Percentiles rank a stretch among this genome's conserved stretches.
Evolutionary conservation across 306 rosid genomes (phyloP).

Genomic region (Ormosia emarginata): DNA sequence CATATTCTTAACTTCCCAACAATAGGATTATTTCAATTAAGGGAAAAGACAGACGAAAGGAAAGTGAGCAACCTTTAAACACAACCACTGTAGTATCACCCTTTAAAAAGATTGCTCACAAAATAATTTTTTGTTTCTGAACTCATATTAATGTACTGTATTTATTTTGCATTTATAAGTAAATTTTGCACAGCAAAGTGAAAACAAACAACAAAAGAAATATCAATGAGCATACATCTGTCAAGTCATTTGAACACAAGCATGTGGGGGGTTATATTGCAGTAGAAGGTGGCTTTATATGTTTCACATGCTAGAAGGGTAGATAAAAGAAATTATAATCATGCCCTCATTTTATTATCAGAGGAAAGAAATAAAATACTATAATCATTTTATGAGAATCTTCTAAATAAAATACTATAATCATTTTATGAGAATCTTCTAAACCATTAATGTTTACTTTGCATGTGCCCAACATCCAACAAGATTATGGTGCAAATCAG

Average conservation of each 20-base stretch:
- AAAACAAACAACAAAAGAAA: neutral
- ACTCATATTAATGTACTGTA: neutral
- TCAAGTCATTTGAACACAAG: constrained; percentile 4
- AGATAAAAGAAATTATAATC: neutral
- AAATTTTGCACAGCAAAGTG: neutral
- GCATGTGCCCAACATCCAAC: neutral
- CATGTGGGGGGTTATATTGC: neutral
- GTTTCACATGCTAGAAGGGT: neutral
- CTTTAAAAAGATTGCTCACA: neutral
- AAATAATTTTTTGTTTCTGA: neutral
- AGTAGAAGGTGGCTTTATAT: neutral
- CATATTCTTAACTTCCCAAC: neutral
- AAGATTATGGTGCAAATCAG: constrained; percentile 24
- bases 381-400: neutral
- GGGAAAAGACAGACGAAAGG: neutral
- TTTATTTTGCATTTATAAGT: neutral
- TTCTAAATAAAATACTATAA: constrained; percentile 2
- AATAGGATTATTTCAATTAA: neutral
- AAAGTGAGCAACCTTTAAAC: neutral
- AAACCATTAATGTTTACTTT: constrained; percentile 1
- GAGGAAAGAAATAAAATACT: neutral
- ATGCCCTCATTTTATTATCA: neutral
- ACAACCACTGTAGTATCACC: neutral
- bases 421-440: neutral
- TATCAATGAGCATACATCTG: neutral